Percentiles rank a stretch among this genome's conserved stretches.
Conservation (phyloP, 2,329 filamentous ascomycete genomes). For the Fragosphaeria purpurea region DNA sequence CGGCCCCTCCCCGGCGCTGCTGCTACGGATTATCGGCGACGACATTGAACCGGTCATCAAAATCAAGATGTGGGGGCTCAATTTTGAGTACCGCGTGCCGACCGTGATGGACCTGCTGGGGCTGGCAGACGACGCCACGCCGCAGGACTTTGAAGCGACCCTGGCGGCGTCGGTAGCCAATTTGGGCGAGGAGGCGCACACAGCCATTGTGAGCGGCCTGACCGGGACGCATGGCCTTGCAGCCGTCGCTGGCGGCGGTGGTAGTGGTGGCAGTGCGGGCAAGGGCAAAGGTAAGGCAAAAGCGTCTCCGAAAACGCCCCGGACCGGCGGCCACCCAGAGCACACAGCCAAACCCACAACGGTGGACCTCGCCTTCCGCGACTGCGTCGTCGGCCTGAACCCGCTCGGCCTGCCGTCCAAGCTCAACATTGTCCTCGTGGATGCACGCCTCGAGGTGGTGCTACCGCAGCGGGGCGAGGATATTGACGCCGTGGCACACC, state of each 20-base stretch:
- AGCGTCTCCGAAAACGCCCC: no score
- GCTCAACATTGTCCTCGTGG: conserved; percentile 66
- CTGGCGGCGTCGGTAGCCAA: conserved; percentile 74
- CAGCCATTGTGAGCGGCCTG: conserved; percentile 24
- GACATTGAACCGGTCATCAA: conserved; percentile 89
- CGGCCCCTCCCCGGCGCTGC: conserved; percentile 48
- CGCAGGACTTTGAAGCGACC: conserved; percentile 63
- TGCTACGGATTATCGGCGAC: conserved; percentile 84
- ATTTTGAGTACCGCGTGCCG: conserved; percentile 80
- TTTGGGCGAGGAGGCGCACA: conserved; percentile 54
- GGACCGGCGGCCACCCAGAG: background rate
- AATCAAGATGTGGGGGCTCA: conserved; percentile 73
- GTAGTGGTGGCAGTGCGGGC: conserved; percentile 14
- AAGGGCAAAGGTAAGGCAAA: background rate
- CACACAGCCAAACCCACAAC: conserved; percentile 45
- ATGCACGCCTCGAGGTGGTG: conserved; percentile 60
- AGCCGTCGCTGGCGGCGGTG: conserved; percentile 12
- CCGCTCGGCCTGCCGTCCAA: conserved; percentile 68
- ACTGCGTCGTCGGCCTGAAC: conserved; percentile 77
- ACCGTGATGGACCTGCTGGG: conserved; percentile 72
- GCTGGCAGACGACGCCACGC: conserved; percentile 54
- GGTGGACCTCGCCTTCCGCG: conserved; percentile 65
- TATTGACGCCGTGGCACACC: conserved; percentile 52
- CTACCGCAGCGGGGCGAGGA: conserved; percentile 53
- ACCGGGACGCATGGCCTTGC: conserved; percentile 19